Percentiles rank a stretch among this genome's conserved stretches.
Conservation (phyloP, 2,329 filamentous ascomycete genomes). For the Eutypa lata region DNA sequence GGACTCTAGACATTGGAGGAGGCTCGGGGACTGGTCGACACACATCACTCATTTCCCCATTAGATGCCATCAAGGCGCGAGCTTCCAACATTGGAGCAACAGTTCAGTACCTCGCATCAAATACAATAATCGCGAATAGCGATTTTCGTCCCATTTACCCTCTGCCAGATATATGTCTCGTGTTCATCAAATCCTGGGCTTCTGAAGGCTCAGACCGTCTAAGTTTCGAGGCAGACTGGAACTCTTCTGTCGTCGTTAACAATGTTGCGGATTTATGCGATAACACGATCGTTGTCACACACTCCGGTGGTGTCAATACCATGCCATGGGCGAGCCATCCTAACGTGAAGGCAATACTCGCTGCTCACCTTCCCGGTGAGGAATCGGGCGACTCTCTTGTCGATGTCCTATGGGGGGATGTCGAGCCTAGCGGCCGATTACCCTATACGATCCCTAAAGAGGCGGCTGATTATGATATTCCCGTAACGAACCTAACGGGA, state of each 20-base stretch:
- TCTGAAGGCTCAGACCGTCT: conserved; percentile 57
- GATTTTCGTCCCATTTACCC: conserved; percentile 37
- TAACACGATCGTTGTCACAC: conserved; percentile 44
- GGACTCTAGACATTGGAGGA: conserved; percentile 53
- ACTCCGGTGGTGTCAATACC: conserved; percentile 56
- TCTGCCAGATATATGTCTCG: conserved; percentile 55
- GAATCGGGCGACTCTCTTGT: conserved; percentile 59
- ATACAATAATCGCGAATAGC: conserved; percentile 33
- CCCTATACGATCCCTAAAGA: conserved; percentile 57
- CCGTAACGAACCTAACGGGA: conserved; percentile 39
- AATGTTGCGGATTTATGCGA: conserved; percentile 44
- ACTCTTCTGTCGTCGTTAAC: conserved; percentile 58
- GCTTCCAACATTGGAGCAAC: conserved; percentile 34
- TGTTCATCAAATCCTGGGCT: conserved; percentile 53
- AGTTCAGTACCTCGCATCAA: conserved; percentile 37
- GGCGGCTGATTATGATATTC: conserved; percentile 33
- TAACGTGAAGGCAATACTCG: conserved; percentile 57
- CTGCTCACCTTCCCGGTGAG: conserved; percentile 58
- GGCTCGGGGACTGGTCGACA: conserved; percentile 50
- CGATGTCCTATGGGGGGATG: conserved; percentile 58
- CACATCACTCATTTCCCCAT: conserved; percentile 51
- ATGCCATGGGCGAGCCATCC: conserved; percentile 47
- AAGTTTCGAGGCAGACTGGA: conserved; percentile 50
- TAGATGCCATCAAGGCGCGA: conserved; percentile 48
- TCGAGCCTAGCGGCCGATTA: conserved; percentile 56